phyloP scores from a whole-genome alignment of 2,329 filamentous ascomycete species.

The Exophiala sp. region DNA sequence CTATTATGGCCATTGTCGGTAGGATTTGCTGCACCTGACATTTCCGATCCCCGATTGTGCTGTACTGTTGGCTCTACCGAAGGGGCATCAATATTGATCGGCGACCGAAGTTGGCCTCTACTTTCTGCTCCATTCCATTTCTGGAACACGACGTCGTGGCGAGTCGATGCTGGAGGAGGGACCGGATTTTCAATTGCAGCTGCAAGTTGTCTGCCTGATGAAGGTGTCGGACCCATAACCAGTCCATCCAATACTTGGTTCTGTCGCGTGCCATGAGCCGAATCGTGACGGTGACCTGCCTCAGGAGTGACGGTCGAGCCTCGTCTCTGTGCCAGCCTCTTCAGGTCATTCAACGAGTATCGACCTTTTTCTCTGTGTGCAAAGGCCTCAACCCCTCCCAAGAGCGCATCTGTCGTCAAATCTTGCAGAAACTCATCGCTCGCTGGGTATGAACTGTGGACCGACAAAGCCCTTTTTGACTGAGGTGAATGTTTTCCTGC shows the following conservation, averaged over 20 bases:
- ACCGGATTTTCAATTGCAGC: not conserved
- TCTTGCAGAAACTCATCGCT: conserved; percentile 5
- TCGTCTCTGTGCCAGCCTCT: not conserved
- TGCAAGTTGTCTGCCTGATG: not conserved
- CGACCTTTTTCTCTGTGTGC: conserved; percentile 1
- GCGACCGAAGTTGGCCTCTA: not conserved
- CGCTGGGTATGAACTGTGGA: not conserved
- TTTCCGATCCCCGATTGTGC: not conserved
- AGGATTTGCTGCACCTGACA: not conserved
- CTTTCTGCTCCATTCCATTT: not conserved
- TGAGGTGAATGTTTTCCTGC: not conserved
- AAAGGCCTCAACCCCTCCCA: conserved; percentile 9
- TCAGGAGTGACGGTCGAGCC: not conserved
- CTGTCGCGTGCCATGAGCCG: not conserved
- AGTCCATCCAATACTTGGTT: not conserved
- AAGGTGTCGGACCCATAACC: not conserved
- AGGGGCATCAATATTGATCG: not conserved
- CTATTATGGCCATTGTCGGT: not conserved
- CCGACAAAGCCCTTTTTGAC: not conserved
- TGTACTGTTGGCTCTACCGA: not conserved
- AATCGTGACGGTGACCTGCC: not conserved
- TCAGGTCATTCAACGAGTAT: conserved; percentile 23
- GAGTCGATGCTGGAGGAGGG: not conserved
- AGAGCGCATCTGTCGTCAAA: conserved; percentile 11
- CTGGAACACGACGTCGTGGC: not conserved